A percentile compares a stretch with the other conserved stretches of the same genome.
phyloP scores from a whole-genome alignment of 1,284 basidiomycete genomes.

The Apiotrichum sp. region DNA sequence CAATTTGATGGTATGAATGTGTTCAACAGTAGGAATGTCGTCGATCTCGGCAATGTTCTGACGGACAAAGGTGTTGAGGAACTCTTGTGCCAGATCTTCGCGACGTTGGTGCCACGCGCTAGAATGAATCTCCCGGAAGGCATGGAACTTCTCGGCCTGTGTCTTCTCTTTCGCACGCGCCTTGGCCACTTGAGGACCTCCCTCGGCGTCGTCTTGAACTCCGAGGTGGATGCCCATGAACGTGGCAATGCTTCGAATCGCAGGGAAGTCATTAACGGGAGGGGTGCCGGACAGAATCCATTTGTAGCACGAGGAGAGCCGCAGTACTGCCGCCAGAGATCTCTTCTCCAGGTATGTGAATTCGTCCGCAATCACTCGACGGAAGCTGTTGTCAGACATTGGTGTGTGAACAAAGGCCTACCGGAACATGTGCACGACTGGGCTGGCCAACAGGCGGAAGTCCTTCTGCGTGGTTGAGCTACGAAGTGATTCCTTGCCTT shows the following conservation, averaged over 20 bases:
- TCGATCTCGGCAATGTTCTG: conserved; percentile 97
- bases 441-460: conserved; percentile 71
- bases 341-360: conserved; percentile 87
- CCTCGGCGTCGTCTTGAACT: conserved; percentile 81
- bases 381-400: conserved; percentile 50
- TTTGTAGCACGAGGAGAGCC: conserved; percentile 67
- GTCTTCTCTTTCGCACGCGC: conserved; percentile 77
- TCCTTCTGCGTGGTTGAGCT: conserved; percentile 60
- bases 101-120: conserved; percentile 86
- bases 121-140: conserved; percentile 89
- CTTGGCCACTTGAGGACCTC: conserved; percentile 65
- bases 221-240: conserved; percentile 82
- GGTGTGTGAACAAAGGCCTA: conserved; percentile 12
- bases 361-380: conserved; percentile 85
- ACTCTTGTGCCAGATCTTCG: conserved; percentile 72
- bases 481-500: conserved; percentile 35
- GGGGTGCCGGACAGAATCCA: conserved; percentile 98
- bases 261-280: conserved; percentile 82
- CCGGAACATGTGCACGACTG: conserved; percentile 86
- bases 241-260: conserved; percentile 71
- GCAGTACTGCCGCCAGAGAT: conserved; percentile 69
- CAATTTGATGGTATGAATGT: conserved; percentile 63
- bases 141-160: conserved; percentile 87
- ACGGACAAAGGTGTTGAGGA: conserved; percentile 76
- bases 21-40: conserved; percentile 74